Conservation (phyloP, 2,329 filamentous ascomycete genomes). For the Fusarium domesticum region DNA sequence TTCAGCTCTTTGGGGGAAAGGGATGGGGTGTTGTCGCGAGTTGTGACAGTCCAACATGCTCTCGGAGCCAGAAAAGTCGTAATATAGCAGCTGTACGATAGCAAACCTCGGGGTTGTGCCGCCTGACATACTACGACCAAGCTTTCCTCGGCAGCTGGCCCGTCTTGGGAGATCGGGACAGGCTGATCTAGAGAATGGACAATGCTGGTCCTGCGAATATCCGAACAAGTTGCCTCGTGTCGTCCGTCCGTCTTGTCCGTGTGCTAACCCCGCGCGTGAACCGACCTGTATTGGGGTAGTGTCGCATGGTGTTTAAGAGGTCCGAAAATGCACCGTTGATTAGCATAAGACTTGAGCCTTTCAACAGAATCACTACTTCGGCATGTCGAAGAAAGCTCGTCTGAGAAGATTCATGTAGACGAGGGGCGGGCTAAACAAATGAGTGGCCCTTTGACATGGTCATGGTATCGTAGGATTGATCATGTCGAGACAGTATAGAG, state of each 20-base stretch:
- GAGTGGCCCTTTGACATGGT: background rate
- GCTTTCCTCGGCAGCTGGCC: conserved; percentile 22
- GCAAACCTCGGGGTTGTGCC: conserved; percentile 8
- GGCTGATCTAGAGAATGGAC: conserved; percentile 21
- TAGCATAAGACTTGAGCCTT: background rate
- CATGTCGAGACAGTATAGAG: too few relatives aligned
- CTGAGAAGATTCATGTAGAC: background rate
- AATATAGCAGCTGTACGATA: background rate
- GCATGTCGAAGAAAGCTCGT: background rate
- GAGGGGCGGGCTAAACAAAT: too few relatives aligned
- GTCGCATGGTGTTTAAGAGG: conserved; percentile 14
- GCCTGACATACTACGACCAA: conserved; percentile 14
- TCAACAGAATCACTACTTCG: too few relatives aligned
- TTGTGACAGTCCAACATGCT: background rate
- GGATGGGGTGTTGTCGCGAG: background rate
- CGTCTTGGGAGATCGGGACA: conserved; percentile 13
- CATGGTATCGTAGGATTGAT: too few relatives aligned
- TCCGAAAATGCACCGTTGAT: conserved; percentile 16
- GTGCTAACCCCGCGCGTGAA: conserved; percentile 24
- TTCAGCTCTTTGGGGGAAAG: conserved; percentile 4
- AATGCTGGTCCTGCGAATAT: conserved; percentile 13
- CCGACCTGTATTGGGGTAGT: conserved; percentile 16
- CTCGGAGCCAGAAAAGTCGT: too few relatives aligned
- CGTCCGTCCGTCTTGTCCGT: conserved; percentile 20
- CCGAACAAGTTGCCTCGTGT: conserved; percentile 21